Base-by-base conservation (phyloP, 2,329 filamentous ascomycete genomes). In the Colletotrichum magnum region DNA sequence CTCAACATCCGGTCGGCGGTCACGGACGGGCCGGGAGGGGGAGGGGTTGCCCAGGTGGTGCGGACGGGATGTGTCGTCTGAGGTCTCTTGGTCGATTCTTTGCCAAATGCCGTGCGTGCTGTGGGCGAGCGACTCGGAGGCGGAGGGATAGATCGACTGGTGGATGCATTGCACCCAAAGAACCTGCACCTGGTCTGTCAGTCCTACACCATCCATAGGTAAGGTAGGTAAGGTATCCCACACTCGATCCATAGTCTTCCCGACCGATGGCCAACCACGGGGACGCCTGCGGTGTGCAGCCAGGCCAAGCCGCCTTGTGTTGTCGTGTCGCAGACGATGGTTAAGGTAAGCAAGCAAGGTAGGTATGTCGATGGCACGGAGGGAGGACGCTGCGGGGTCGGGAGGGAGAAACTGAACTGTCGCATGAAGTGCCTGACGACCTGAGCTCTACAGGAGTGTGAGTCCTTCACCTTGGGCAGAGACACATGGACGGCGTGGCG, bases 401-500 rank as follows among this genome's bases (percentile, higher is more conserved):
- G 21, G 21, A 24, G 21, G 3, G 50, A 58, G 24, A 41, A 67
- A 41, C 54, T 39, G 67, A 67, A 41, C 54, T 39, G 67, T 61
- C 51, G 63, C 52, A 18, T 18, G 18, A 68, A 62, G 57, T 60
- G 51, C 58, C 57, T 62, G 54, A 48, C 21, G 3, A 24, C 21
- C 21, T 24, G 21, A 24, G 61, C 48, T 68, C 50, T 54, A 60
- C 60, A 68, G 53, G 53, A 59, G 54, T 50, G 24, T 43, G 51
- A 28, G 21, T 36, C 53, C 65, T 43, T 43, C 18, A 16, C 26
- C 53, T 68, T 58, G 56, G 63, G 67, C 67, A 61, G 67, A 62
- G 67, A 69, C 67, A 62, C 57, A 61, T 69, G 56, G 63, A 50
- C 47, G 57, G 51, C 56, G 45, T 12, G 50, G 52, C 53, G 63